A percentile compares a stretch with the other conserved stretches of the same genome.
Evolutionary conservation across 257 asterid genomes (phyloP).

Genomic region (Lavandula angustifolia): DNA sequence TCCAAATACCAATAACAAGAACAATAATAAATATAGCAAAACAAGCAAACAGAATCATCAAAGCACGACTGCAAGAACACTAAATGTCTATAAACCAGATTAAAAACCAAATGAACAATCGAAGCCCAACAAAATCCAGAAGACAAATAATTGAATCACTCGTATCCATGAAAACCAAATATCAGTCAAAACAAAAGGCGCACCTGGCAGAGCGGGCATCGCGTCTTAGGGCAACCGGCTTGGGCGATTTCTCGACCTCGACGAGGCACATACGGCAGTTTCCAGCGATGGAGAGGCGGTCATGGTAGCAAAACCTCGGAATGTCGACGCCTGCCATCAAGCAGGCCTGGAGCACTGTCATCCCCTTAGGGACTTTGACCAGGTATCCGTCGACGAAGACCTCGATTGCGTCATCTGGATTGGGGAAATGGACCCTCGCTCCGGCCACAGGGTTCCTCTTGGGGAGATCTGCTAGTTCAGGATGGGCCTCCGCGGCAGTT

Average conservation of each 20-base stretch:
- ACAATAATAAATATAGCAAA: not conserved
- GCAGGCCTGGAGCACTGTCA: conserved; percentile 96
- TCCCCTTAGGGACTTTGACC: conserved; percentile 88
- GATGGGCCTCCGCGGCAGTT: conserved; percentile 50
- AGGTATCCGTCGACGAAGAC: conserved; percentile 91
- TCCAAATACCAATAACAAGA: not conserved
- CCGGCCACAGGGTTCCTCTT: conserved; percentile 70
- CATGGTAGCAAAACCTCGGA: conserved; percentile 86
- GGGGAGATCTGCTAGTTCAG: conserved; percentile 62
- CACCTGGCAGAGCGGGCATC: conserved; percentile 97
- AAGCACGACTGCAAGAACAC: not conserved
- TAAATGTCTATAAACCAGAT: not conserved
- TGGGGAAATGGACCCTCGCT: conserved; percentile 74
- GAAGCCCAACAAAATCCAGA: not conserved
- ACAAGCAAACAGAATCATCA: not conserved
- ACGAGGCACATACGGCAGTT: conserved; percentile 98
- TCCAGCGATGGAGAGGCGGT: conserved; percentile 86
- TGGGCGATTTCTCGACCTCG: conserved; percentile 95
- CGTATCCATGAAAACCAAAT: not conserved
- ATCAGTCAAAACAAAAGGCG: not conserved
- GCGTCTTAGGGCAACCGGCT: conserved; percentile 97
- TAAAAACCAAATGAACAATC: not conserved
- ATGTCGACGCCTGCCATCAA: conserved; percentile 89
- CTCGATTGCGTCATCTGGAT: conserved; percentile 85
- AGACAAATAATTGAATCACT: not conserved